Conservation (phyloP, 306 rosid species). For the Pachyrhizus erosus region DNA sequence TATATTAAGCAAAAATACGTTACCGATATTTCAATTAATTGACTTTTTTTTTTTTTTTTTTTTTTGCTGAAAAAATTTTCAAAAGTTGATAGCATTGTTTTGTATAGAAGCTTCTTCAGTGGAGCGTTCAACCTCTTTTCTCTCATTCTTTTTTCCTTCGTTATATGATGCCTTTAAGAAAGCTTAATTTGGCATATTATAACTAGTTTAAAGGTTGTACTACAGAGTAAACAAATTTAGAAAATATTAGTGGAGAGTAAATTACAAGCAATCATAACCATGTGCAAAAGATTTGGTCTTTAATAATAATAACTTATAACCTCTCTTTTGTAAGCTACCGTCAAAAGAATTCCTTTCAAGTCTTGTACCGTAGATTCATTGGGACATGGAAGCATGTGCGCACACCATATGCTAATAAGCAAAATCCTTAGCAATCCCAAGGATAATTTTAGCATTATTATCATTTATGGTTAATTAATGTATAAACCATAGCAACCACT, state of each 20-base stretch:
- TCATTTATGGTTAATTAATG: constrained; percentile 33
- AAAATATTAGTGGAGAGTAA: constrained; percentile 61
- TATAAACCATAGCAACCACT: constrained; percentile 12
- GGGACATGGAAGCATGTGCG: constrained; percentile 74
- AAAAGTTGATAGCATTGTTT: background rate
- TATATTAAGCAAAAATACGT: constrained; percentile 29
- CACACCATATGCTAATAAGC: constrained; percentile 35
- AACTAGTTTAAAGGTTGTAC: constrained; percentile 39
- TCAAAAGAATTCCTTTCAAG: constrained; percentile 42
- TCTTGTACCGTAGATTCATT: constrained; percentile 43
- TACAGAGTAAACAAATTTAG: constrained; percentile 29
- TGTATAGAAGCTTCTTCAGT: constrained; percentile 51
- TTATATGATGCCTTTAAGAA: constrained; percentile 37
- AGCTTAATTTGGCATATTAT: constrained; percentile 49
- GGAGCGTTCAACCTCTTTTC: constrained; percentile 43
- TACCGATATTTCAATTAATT: constrained; percentile 12
- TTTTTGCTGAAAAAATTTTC: no score
- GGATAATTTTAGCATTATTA: constrained; percentile 26
- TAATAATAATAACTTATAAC: constrained; percentile 39
- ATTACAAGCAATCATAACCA: constrained; percentile 67
- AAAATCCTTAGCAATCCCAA: constrained; percentile 46
- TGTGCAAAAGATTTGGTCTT: constrained; percentile 59
- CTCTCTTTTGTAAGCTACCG: constrained; percentile 39
- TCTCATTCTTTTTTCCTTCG: background rate
- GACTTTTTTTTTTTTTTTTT: background rate